phyloP scores from a whole-genome alignment of 257 asterid genomes.

The Jacaranda mimosifolia region DNA sequence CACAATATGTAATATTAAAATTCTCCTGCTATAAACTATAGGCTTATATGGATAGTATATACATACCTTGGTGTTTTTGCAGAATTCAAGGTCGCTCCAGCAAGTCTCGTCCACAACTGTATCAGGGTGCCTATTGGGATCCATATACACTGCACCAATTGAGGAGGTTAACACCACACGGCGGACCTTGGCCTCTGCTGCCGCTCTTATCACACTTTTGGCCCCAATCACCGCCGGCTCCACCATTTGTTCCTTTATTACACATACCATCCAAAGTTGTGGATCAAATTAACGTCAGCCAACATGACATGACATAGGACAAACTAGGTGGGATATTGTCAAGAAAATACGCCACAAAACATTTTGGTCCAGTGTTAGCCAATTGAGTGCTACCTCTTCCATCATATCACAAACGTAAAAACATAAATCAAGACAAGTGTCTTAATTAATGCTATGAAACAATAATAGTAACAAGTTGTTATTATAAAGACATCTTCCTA shows the following conservation, averaged over 20 bases:
- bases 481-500: not conserved
- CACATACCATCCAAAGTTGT: not conserved
- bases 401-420: not conserved
- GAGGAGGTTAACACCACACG: conserved; percentile 94
- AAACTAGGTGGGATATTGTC: conserved; percentile 3
- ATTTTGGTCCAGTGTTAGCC: not conserved
- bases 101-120: conserved; percentile 83
- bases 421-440: conserved; percentile 4
- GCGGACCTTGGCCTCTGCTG: conserved; percentile 76
- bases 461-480: not conserved
- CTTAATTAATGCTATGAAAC: not conserved
- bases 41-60: no score
- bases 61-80: conserved; percentile 84
- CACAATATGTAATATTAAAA: no score
- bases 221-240: conserved; percentile 95
- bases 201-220: conserved; percentile 73
- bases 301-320: not conserved
- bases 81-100: conserved; percentile 95
- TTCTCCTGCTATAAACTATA: no score
- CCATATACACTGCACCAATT: conserved; percentile 90
- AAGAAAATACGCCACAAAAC: not conserved
- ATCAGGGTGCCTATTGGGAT: conserved; percentile 70
- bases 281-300: not conserved
- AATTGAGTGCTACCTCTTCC: conserved; percentile 12
- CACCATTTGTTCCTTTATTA: conserved; percentile 89